Conservation (phyloP, 225 moss, liverwort and hornwort genomes). For the Marchantia polymorpha region DNA sequence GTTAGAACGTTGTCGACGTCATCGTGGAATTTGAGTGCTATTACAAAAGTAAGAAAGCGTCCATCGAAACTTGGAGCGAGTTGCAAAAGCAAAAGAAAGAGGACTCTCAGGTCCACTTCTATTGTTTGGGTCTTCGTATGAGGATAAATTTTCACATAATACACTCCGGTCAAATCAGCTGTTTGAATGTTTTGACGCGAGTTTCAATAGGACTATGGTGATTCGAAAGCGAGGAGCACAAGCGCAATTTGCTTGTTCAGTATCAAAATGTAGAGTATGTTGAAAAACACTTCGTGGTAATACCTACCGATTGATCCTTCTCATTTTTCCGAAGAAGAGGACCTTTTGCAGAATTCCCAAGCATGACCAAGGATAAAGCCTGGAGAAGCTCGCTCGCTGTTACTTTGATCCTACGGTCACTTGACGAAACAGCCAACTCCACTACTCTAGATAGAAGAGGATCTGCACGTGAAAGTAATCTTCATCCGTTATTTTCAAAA, state of each 20-base stretch:
- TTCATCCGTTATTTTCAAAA: not conserved
- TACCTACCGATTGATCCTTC: slow-evolving; percentile 55
- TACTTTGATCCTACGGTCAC: slow-evolving; percentile 83
- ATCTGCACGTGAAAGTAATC: slow-evolving; percentile 40
- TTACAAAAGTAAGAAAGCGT: not conserved
- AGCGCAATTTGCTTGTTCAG: not conserved
- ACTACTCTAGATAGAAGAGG: slow-evolving; percentile 67
- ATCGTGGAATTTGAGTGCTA: not conserved
- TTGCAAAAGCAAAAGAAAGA: not conserved
- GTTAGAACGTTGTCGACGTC: not conserved
- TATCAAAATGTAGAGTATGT: not conserved
- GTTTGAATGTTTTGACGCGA: not conserved
- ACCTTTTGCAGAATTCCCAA: slow-evolving; percentile 94
- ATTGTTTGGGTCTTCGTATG: not conserved
- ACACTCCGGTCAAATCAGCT: not conserved
- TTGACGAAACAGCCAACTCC: slow-evolving; percentile 83
- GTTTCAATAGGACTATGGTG: not conserved
- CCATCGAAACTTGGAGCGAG: not conserved
- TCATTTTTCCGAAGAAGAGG: slow-evolving; percentile 60
- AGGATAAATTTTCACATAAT: not conserved
- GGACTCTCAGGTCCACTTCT: not conserved
- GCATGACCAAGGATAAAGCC: slow-evolving; percentile 89
- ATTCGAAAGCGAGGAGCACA: not conserved
- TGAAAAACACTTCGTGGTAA: not conserved
- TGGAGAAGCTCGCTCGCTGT: slow-evolving; percentile 89